These are phyloP conservation scores for Mycena galericulata DNA, from an alignment of 768 basidiomycete species.

Conservation along the genomic window DNA sequence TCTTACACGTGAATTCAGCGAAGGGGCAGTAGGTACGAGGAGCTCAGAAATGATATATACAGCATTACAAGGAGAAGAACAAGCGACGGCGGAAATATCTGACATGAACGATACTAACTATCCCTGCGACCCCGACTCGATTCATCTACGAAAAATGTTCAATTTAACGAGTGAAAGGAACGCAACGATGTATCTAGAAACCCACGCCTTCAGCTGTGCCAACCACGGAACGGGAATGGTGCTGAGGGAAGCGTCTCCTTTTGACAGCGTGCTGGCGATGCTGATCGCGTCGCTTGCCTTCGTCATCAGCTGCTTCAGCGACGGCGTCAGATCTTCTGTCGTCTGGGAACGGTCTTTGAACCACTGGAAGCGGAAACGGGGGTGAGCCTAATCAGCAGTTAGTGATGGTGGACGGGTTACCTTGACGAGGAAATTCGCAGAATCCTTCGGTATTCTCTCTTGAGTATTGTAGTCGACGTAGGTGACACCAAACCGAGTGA, in stretches of 20 bases:
- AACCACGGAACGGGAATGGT: slow-evolving; percentile 28
- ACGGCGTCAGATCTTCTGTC: slow-evolving; percentile 12
- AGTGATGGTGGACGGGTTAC: slow-evolving; percentile 41
- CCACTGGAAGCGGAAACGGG: slow-evolving; percentile 46
- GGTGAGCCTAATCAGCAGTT: neutral
- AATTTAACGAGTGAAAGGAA: slow-evolving; percentile 42
- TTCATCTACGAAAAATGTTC: slow-evolving; percentile 30
- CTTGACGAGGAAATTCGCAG: slow-evolving; percentile 67
- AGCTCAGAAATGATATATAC: too few species aligned
- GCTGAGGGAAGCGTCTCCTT: slow-evolving; percentile 29
- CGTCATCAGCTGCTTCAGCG: slow-evolving; percentile 13
- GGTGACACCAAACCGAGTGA: slow-evolving; percentile 76
- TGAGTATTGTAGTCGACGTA: slow-evolving; percentile 80
- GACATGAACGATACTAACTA: slow-evolving; percentile 1
- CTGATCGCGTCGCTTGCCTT: slow-evolving; percentile 39
- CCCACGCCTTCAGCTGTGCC: slow-evolving; percentile 38
- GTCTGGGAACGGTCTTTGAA: slow-evolving; percentile 50
- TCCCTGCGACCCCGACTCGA: neutral
- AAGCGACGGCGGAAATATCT: slow-evolving; percentile 1
- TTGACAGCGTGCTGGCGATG: slow-evolving; percentile 36
- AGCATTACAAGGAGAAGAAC: neutral
- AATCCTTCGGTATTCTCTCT: slow-evolving; percentile 73
- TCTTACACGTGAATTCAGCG: neutral
- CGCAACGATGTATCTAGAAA: slow-evolving; percentile 41
- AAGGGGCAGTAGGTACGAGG: neutral